Base-by-base conservation (phyloP, 2,329 filamentous ascomycete genomes). In the Fusarium sterilihyphosum region DNA sequence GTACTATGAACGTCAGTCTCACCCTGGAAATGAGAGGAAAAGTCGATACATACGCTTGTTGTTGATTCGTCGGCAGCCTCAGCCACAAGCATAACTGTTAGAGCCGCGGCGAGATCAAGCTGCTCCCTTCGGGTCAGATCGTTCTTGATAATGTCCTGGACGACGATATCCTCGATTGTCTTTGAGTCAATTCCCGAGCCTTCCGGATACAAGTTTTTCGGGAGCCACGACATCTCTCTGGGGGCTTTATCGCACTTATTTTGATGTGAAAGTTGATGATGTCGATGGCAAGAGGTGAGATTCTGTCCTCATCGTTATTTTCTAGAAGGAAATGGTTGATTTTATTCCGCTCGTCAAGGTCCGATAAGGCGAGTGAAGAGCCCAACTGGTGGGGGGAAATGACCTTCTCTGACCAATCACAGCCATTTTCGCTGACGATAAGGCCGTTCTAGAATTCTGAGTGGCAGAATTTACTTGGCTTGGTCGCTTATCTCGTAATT, bases 361-460 rank as follows among this genome's bases (percentile, higher is more conserved):
- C 72, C 72, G 68, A 74, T 60, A 73, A 62, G 56, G 67, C 73
- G 62, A 59, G 53, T 43, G 47, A 47, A 61, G 67, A 72, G 50
- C 47, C 53, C 63, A 43, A 65, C 57, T 47, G 54, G 68, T 69
- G 72, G 71, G 50, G 50, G 59, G 38, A 31, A 26, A 29, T 26
- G 18, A 35, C 33, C 18, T 20, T 10, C 10, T 18, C 31, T 37
- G 46, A 14, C 72, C 72, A 74, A 74, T 74, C 29, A 46, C 11
- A 49, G 26, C 1, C 33, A 26, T 13, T 22, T 14, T n/a, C 6
- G 26, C 37, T 44, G 68, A 65, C 54, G 33, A 46, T 41, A 67
- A 38, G 59, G 57, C 67, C 62, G 63, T 61, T 74, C 72, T 74
- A 74, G 71, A 74, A 46, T 56, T 61, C 49, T 72, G 50, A 64